Evolutionary conservation across 148 eudicot genomes (phyloP).

Genomic region (Pouteria glomerata): DNA sequence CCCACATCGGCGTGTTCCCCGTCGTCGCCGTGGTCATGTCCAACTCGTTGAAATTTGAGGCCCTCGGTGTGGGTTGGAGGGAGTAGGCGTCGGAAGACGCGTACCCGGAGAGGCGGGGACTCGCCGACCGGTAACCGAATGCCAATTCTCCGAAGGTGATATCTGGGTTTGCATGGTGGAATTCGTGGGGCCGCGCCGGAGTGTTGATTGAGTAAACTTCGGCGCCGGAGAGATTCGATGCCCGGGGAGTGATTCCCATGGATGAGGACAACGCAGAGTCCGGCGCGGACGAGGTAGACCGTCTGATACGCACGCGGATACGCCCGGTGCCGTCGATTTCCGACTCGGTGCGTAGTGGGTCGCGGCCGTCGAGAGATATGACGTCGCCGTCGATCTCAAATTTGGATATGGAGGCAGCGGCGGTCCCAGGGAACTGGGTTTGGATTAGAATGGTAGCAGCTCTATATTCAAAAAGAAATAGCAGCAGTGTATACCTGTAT

Average conservation of each 20-base stretch:
- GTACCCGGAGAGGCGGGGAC: constrained; percentile 34
- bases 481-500: constrained; percentile 36
- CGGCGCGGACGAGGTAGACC: constrained; percentile 29
- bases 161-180: constrained; percentile 5
- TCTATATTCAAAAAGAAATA: constrained; percentile 38
- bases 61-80: constrained; percentile 37
- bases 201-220: constrained; percentile 33
- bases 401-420: constrained; percentile 25
- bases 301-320: constrained; percentile 30
- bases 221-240: constrained; percentile 31
- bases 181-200: constrained; percentile 10
- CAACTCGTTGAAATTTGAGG: constrained; percentile 33
- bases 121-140: constrained; percentile 23
- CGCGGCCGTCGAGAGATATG: constrained; percentile 37
- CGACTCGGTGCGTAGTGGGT: constrained; percentile 29
- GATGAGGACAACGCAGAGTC: constrained; percentile 21
- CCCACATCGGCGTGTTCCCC: constrained; percentile 19
- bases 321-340: constrained; percentile 28
- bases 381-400: constrained; percentile 34
- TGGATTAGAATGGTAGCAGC: constrained; percentile 33
- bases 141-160: constrained; percentile 20
- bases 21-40: constrained; percentile 16
- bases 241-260: constrained; percentile 30
- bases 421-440: constrained; percentile 25
- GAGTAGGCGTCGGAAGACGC: constrained; percentile 40